A percentile compares a stretch with the other conserved stretches of the same genome.
Evolutionary conservation across 176 grass and related monocot genomes (phyloP).

Genomic region (Zizania latifolia): DNA sequence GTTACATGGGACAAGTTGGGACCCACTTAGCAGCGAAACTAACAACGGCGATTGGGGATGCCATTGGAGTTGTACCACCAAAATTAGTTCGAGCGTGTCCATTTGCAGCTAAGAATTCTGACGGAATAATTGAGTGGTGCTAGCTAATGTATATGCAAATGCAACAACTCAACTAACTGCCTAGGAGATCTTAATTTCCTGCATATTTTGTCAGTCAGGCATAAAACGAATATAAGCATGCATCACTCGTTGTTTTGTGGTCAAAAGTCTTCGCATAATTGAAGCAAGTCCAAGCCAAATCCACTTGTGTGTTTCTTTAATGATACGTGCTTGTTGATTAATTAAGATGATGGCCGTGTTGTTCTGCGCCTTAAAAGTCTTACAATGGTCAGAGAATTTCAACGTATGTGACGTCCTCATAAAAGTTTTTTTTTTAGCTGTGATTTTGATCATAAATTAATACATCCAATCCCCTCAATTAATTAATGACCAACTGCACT

Average conservation of each 20-base stretch:
- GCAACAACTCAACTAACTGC: background rate
- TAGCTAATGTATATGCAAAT: background rate
- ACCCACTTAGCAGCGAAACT: background rate
- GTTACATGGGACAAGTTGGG: too few species aligned
- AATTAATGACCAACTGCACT: background rate
- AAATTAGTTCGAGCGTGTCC: background rate
- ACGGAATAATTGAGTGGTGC: background rate
- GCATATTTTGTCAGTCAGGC: background rate
- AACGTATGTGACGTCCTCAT: background rate
- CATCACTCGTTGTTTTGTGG: slow-evolving; percentile 3
- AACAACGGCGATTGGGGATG: background rate
- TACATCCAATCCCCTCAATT: background rate
- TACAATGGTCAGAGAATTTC: background rate
- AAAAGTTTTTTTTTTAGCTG: background rate
- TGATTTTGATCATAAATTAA: background rate
- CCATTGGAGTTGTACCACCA: slow-evolving; percentile 3
- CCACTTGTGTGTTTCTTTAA: background rate
- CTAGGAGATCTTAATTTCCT: background rate
- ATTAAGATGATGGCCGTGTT: background rate
- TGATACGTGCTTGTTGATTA: background rate
- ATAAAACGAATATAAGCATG: too few species aligned
- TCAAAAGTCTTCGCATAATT: background rate
- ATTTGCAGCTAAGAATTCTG: background rate
- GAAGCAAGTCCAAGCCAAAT: background rate
- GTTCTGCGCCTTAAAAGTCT: background rate